These are phyloP conservation scores for Candida boleticola DNA, from an alignment of 805 yeast genomes.

Conservation along the genomic window DNA sequence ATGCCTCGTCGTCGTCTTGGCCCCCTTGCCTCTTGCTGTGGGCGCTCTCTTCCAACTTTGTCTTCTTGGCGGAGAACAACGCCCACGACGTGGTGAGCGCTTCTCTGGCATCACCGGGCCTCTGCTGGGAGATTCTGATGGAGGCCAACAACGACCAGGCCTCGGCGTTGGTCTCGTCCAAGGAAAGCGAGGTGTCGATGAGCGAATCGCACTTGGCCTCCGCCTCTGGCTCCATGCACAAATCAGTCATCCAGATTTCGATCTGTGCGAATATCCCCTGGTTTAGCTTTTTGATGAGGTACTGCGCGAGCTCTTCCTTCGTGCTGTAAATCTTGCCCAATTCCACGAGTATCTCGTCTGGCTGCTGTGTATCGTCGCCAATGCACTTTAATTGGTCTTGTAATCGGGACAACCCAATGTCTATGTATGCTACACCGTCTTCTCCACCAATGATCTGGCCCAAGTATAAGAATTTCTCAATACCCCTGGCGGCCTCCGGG, in stretches of 20 bases:
- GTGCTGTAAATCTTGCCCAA: conserved; percentile 24
- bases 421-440: conserved; percentile 64
- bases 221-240: conserved; percentile 91
- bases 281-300: conserved; percentile 57
- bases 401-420: conserved; percentile 59
- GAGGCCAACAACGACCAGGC: conserved; percentile 81
- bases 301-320: conserved; percentile 21
- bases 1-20: conserved; percentile 17
- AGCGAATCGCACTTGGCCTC: conserved; percentile 75
- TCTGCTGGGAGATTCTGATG: conserved; percentile 84
- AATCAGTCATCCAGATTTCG: conserved; percentile 97
- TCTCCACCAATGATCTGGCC: conserved; percentile 89
- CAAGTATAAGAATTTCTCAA: conserved; percentile 81
- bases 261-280: conserved; percentile 82
- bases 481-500: conserved; percentile 60
- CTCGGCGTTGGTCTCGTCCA: conserved; percentile 69
- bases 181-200: conserved; percentile 59
- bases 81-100: conserved; percentile 74
- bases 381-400: conserved; percentile 33
- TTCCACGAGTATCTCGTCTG: conserved; percentile 22
- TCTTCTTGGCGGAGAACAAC: conserved; percentile 54
- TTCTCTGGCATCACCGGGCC: conserved; percentile 65
- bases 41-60: conserved; percentile 38
- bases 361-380: conserved; percentile 18
- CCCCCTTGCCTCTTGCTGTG: conserved; percentile 6